phyloP scores from a whole-genome alignment of 2,329 filamentous ascomycete genomes.

The Dothistroma pini region DNA sequence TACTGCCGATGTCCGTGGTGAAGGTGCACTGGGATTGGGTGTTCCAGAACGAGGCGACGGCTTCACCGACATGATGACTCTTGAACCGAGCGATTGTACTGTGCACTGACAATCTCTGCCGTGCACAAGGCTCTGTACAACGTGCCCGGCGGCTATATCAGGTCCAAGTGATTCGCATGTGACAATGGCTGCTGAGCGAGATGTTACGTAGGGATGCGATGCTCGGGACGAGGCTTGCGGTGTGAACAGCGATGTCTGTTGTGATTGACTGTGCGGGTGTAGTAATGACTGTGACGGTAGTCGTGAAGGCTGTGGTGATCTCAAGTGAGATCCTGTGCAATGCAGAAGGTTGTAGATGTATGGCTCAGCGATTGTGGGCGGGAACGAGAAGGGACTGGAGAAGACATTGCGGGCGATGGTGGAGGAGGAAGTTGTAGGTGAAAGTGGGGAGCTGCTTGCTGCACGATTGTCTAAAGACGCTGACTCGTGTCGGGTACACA shows the following conservation, averaged over 20 bases:
- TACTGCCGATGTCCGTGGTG: conserved; percentile 15
- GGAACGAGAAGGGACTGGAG: background rate
- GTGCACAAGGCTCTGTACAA: background rate
- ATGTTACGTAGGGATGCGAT: background rate
- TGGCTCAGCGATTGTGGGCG: background rate
- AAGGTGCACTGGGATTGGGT: conserved; percentile 15
- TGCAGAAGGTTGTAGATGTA: background rate
- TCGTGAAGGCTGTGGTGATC: background rate
- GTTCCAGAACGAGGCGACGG: conserved; percentile 22
- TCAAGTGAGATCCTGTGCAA: background rate
- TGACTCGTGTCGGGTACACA: background rate
- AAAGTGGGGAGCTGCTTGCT: background rate
- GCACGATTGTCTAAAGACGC: background rate
- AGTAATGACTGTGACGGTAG: background rate
- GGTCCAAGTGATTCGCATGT: background rate
- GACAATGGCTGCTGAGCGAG: background rate
- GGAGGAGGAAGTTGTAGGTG: background rate
- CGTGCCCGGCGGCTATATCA: background rate
- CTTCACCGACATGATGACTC: conserved; percentile 15
- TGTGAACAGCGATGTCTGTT: background rate
- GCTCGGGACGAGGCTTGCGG: background rate
- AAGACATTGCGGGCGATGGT: background rate
- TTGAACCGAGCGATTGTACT: background rate
- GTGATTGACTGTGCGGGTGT: background rate
- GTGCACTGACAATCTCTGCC: background rate